A percentile compares a stretch with the other conserved stretches of the same genome.
Evolutionary conservation across 176 grass and related monocot species (phyloP).

Genomic region (sorghum (Sorghum bicolor)): DNA sequence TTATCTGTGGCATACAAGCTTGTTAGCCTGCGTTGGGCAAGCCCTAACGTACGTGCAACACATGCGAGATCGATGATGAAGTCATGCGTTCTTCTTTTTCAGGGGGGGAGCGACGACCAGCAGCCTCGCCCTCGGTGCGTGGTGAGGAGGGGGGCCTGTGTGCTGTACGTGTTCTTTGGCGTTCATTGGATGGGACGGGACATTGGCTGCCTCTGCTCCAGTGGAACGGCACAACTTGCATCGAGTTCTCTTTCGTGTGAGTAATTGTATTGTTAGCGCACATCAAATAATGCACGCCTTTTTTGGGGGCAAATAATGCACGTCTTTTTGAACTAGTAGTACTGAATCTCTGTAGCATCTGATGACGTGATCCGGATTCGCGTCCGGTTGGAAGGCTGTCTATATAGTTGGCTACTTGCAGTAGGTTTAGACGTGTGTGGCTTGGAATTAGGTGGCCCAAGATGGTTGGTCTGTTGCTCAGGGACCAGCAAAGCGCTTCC

Average conservation of each 20-base stretch:
- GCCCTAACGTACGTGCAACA: too few relatives aligned
- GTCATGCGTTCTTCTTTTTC: not conserved
- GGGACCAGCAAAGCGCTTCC: not conserved
- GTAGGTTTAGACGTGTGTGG: not conserved
- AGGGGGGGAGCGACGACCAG: not conserved
- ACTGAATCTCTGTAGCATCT: not conserved
- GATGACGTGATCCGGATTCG: not conserved
- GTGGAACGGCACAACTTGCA: not conserved
- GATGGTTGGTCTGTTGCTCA: not conserved
- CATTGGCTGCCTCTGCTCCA: not conserved
- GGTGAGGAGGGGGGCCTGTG: not conserved
- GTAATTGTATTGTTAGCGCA: not conserved
- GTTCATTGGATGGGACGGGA: not conserved
- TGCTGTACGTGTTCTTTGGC: not conserved
- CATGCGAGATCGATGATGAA: not conserved
- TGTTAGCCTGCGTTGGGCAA: too few relatives aligned
- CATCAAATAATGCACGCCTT: not conserved
- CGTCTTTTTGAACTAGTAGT: not conserved
- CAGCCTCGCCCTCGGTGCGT: not conserved
- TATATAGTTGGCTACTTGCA: not conserved
- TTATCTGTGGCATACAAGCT: too few relatives aligned
- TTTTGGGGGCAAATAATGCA: not conserved
- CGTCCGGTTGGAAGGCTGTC: not conserved
- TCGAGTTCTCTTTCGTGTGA: not conserved
- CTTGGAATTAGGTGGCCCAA: not conserved